Percentiles rank a stretch among this genome's conserved stretches.
phyloP scores from a whole-genome alignment of 345 rosid genomes.

The Excoecaria cochinchinensis region DNA sequence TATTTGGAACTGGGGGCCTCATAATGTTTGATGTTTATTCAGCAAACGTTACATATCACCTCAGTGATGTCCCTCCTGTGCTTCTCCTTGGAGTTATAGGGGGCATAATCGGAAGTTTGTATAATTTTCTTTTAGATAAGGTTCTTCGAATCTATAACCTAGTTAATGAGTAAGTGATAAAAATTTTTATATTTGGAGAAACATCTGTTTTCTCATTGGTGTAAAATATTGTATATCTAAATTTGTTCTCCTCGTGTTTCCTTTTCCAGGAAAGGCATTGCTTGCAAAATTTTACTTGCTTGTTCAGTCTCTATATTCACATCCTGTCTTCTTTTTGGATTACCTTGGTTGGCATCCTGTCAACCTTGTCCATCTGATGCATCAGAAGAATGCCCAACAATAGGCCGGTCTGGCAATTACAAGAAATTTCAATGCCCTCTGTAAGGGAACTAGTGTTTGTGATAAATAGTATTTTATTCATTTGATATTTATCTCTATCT shows the following conservation, averaged over 20 bases:
- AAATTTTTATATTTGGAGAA: background rate
- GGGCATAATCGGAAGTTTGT: conserved; percentile 79
- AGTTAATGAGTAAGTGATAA: conserved; percentile 64
- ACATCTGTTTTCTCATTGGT: conserved; percentile 1
- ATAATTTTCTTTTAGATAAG: conserved; percentile 66
- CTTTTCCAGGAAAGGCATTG: conserved; percentile 59
- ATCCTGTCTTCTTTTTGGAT: conserved; percentile 85
- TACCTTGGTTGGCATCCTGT: conserved; percentile 85
- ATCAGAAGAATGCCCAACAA: conserved; percentile 80
- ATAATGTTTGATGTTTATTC: conserved; percentile 88
- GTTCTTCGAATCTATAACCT: conserved; percentile 68
- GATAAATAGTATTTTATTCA: no score
- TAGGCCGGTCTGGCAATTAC: conserved; percentile 92
- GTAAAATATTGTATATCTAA: background rate
- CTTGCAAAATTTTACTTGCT: conserved; percentile 57
- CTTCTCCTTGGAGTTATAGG: conserved; percentile 82
- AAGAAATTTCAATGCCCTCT: conserved; percentile 91
- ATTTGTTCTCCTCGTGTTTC: conserved; percentile 14
- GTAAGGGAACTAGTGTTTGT: no score
- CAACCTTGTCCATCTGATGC: conserved; percentile 71
- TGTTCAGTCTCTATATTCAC: conserved; percentile 71
- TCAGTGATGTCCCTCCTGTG: conserved; percentile 69
- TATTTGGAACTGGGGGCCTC: conserved; percentile 91
- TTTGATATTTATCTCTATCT: no score
- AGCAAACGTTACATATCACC: conserved; percentile 59